Base-by-base conservation (phyloP, 257 asterid genomes). In the Solanum tacnaense region DNA sequence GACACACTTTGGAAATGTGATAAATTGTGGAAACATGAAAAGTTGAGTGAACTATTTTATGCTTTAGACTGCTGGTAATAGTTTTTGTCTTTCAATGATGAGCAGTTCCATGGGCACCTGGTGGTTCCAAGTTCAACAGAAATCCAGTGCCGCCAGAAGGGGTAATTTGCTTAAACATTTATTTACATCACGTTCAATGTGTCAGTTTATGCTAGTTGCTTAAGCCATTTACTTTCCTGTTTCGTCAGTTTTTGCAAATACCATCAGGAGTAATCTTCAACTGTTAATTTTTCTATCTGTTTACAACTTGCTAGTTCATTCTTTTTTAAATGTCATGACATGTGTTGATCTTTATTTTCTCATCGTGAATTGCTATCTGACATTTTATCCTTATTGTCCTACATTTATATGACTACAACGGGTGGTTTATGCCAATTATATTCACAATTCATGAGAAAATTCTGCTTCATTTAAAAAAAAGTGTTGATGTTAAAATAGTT, bases 61-160 rank as follows among this genome's bases (percentile, higher is more conserved):
- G 46, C 38, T 74, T 71, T 89, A 74, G 58, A 74, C 52, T 72
- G 52, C n/a, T 72, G 29, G 36, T 86, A 76, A 73, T 79, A n/a
- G 82, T 41, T 49, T 31, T 67, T 25, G 36, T 73, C 4, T 44
- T 81, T 78, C 84, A 87, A 88, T 39, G 89, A 31, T 92, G 76
- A 70, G 86, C 98, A 96, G 99, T 96, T 85, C 99, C 99, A 52
- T 97, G 99, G 99, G 99, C 99, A 89, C 99, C 99, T 88, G 98
- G 99, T 84, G 99, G 99, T 92, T 65, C 93, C 93, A 97, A 97
- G 92, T 96, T 96, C 90, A 93, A 96, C 91, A 90, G 98, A 87
- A 97, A 97, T 91, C 98, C 98, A 16, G 87, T 94, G 62, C 99
- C 99, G 35, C 98, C 99, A 86, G 18, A 92, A 16, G 99, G 98